These are phyloP conservation scores for Lolium perenne DNA, from an alignment of 176 grass and related monocot species.

Conservation along the genomic window DNA sequence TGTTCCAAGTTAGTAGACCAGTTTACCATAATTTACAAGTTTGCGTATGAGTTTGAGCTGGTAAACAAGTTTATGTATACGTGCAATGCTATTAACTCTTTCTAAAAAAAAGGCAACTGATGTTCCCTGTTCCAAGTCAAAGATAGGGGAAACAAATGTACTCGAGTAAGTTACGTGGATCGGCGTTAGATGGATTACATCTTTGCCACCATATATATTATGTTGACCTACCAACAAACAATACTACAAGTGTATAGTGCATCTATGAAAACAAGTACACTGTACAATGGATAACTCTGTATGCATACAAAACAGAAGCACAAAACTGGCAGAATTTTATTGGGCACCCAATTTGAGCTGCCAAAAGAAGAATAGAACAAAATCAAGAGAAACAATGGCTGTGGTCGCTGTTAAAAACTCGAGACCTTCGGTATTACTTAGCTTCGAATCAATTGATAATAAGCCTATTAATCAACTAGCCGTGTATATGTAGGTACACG, in stretches of 20 bases:
- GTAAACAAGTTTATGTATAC: too few species aligned
- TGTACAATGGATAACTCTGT: neutral
- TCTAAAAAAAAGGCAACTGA: too few species aligned
- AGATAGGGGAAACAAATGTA: too few species aligned
- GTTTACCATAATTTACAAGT: too few species aligned
- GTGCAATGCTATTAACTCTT: too few species aligned
- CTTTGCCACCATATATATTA: neutral
- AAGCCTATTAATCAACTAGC: conserved; percentile 35
- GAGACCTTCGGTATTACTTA: conserved; percentile 27
- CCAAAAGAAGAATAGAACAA: neutral
- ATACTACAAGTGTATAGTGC: neutral
- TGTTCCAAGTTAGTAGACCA: too few species aligned
- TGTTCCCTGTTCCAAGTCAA: too few species aligned
- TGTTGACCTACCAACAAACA: neutral
- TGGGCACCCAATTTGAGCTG: conserved; percentile 19
- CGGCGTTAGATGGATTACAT: neutral
- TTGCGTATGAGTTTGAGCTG: too few species aligned
- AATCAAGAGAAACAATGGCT: neutral
- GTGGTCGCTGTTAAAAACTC: conserved; percentile 43
- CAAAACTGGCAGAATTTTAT: neutral
- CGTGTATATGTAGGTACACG: neutral
- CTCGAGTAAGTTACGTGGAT: too few species aligned
- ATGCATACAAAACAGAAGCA: neutral
- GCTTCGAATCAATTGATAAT: neutral
- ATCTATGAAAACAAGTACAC: neutral